Base-by-base conservation (phyloP, 1,284 basidiomycete species). In the Farysia itapuensis region DNA sequence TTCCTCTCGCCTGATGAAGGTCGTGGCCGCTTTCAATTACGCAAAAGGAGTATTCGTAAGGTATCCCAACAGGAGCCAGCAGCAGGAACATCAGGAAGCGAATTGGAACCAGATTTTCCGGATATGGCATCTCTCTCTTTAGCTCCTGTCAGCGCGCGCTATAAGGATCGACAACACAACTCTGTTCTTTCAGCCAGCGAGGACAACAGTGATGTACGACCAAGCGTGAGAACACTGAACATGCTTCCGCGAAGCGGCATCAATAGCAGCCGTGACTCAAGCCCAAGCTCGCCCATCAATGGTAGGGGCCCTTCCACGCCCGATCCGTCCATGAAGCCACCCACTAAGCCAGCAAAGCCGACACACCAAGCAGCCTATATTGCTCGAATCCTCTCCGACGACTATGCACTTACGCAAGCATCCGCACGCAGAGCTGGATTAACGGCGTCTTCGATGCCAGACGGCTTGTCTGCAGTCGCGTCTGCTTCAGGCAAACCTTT, bases 81-180 rank as follows among this genome's bases (percentile, higher is more conserved):
- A 3, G 57, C 52, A 20, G 60, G 49, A 14, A 59, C 54, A 2
- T 59, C 60, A 11, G 60, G 52, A 9, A 64, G 60, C 35, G 60
- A 64, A 43, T 51, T 60, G 51, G 60, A 64, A 21, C 60, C 60
- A 16, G 53, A 64, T 36, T 64, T 64, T 30, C 60, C 60, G 3
- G 60, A 64, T 31, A 64, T 64, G 60, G 60, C 60, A 8, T 59
- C 54, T 29, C 42, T 64, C 7, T 59, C 60, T 5, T 33, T 64
- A 32, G 56, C 60, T 19, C 57, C 50, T 6, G 49, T 38, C 14
- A 31, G 23, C 8, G 26, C 48, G 18, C 39, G 52, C 11, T 35
- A 43, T 9, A 43, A 51, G 28, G 35, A 47, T 20, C n/a, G n/a
- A n/a, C n/a, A n/a, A n/a, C 51, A 61, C 21, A 56, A 51, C 18